A percentile compares a stretch with the other conserved stretches of the same genome.
Evolutionary conservation across 2,329 filamentous ascomycete species (phyloP).

Genomic region (Penicillium expansum): DNA sequence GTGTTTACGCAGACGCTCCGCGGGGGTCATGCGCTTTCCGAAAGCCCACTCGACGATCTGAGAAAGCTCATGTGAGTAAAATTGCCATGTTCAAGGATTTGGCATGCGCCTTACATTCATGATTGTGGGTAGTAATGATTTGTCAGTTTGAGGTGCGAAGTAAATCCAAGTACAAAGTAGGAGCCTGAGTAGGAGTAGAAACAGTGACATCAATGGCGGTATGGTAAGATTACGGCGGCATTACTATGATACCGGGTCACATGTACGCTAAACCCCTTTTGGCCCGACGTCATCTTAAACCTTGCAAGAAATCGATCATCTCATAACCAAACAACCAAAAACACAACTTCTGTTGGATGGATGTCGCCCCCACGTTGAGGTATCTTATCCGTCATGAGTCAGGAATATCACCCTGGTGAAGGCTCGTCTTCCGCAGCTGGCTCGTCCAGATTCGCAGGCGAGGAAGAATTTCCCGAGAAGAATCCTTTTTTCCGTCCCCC

Average conservation of each 20-base stretch:
- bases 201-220: constrained; percentile 29
- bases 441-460: constrained; percentile 33
- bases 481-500: constrained; percentile 33
- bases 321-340: constrained; percentile 17
- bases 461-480: constrained; percentile 25
- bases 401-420: constrained; percentile 41
- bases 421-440: constrained; percentile 35
- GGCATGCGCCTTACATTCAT: constrained; percentile 42
- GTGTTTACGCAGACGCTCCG: constrained; percentile 64
- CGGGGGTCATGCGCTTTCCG: constrained; percentile 97
- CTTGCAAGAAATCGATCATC: constrained; percentile 21
- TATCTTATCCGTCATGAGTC: constrained; percentile 38
- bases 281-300: constrained; percentile 20
- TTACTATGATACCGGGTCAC: constrained; percentile 23
- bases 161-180: constrained; percentile 6
- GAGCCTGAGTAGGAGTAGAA: constrained; percentile 9
- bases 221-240: constrained; percentile 13
- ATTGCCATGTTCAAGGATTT: background rate
- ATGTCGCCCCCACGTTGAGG: constrained; percentile 10
- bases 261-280: constrained; percentile 27
- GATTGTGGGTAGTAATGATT: constrained; percentile 2
- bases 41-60: constrained; percentile 99
- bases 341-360: constrained; percentile 14
- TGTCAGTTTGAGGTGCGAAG: constrained; percentile 1
- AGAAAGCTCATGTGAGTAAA: constrained; percentile 18